These are phyloP conservation scores for Asclepias syriaca DNA, from an alignment of 257 asterid genomes.

Conservation along the genomic window DNA sequence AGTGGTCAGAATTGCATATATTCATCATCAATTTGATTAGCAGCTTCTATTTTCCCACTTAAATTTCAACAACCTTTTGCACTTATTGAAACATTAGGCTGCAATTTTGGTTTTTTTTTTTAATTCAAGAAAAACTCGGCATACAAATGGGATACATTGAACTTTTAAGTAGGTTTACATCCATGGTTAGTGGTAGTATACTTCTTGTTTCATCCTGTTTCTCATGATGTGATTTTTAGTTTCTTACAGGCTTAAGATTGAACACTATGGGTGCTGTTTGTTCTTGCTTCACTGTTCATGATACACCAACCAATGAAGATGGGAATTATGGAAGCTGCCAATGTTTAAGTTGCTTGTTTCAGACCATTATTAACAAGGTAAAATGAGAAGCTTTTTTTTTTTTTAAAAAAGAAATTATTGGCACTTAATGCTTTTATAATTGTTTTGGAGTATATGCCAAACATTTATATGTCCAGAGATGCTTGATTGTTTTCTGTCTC, in stretches of 20 bases:
- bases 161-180: too few species aligned
- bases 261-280: slow-evolving; percentile 42
- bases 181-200: not conserved
- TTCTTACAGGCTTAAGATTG: slow-evolving; percentile 10
- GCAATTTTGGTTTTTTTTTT: not conserved
- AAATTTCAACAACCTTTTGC: not conserved
- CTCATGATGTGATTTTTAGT: not conserved
- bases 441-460: not conserved
- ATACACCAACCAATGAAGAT: slow-evolving; percentile 7
- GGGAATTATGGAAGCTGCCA: slow-evolving; percentile 12
- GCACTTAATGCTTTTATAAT: not conserved
- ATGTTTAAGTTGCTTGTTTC: slow-evolving; percentile 30
- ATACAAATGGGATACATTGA: not conserved
- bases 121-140: not conserved
- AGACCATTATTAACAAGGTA: slow-evolving; percentile 37
- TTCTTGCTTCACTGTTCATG: slow-evolving; percentile 36
- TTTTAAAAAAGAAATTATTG: not conserved
- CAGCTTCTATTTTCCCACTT: not conserved
- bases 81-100: not conserved
- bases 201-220: not conserved
- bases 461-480: not conserved
- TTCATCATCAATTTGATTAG: not conserved
- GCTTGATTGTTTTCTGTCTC: not conserved
- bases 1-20: not conserved
- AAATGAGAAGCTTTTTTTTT: not conserved